Base-by-base conservation (phyloP, 2,329 filamentous ascomycete species). In the Xylariales sp. region DNA sequence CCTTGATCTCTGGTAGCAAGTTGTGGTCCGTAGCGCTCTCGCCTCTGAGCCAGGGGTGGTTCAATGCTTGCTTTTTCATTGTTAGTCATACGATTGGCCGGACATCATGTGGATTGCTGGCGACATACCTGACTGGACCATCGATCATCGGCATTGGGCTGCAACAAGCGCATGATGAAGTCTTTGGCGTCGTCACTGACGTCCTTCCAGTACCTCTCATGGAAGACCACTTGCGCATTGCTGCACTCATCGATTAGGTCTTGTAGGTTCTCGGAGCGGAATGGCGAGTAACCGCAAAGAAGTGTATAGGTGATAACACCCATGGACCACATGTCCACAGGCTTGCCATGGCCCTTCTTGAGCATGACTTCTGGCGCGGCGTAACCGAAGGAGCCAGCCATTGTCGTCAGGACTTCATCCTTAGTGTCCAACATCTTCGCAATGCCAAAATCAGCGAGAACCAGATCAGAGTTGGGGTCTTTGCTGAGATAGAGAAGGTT, bases 311-410 rank as follows among this genome's bases (percentile, higher is more conserved):
- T 97, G 58, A 98, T 98, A 57, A 98, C 93, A 48, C 93, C 93
- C 67, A 98, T 78, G 3, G 93, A 97, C 93, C 93, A 98, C 88
- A 98, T 95, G 61, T 98, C 93, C 24, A 97, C 93, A 4, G 93
- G 88, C 67, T 97, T 98, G 61, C 93, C 93, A 62, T 98, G 94
- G 15, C 93, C 93, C 59, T 88, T 83, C 74, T 96, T 96, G 50
- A 95, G 75, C 93, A 98, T 98, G 45, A 98, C 90, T 64, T 98
- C 93, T 7, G 93, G 93, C 2, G 93, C 93, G 15, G 93, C 93
- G 58, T 98, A 98, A 41, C 93, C 93, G 60, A 98, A 97, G 0
- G 93, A 97, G 31, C 93, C 93, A 31, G 93, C 93, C 93, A 98
- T 98, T 38, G 90, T 97, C 52, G 89, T 97, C 49, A 98, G 78